Evolutionary conservation across 352 stramenopile genomes (phyloP), one percentile per base, ranked within the genome.

Genomic region (Pythium apleroticum): DNA sequence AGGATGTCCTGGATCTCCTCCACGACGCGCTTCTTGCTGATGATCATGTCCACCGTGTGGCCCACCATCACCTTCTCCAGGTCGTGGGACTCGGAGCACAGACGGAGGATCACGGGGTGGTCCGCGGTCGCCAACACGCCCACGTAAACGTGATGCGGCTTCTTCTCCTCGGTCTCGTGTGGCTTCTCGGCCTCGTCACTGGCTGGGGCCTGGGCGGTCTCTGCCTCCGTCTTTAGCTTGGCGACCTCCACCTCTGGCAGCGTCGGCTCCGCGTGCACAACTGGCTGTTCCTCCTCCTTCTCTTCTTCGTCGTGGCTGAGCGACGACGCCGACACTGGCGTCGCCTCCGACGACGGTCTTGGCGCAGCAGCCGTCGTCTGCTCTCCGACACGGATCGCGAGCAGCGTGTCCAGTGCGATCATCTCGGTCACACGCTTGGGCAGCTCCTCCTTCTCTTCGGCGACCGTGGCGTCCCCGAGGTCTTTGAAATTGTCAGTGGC

Each of bases 1-100:
- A 90, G 77, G 48, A 90, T 92, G 45, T 92, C 80, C 54, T 92
- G 80, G 64, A 92, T 90, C 66, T 92, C 84, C 48, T 90, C 84
- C 31, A 92, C 76, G 70, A 90, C 85, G 19, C 65, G 73, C 63
- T 89, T 90, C 68, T 92, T 92, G 54, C 77, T 69, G 28, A 92
- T 57, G 39, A 92, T 74, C 46, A 78, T 68, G 50, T 78, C 66
- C 8, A 83, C 75, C 8, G 72, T 64, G 45, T 84, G 85, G 61
- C 86, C 78, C 12, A 88, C 70, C 30, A 90, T 66, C 37, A 74
- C 68, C 24, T 76, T 59, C 49, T 83, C 73, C 31, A 92, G 68
- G 52, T 92, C 84, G 0, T 60, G 78, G 4, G 76, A 59, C 0
- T 67, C 65, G 31, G 65, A 60, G 56, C 85, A 92, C 24, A 89